A percentile compares a stretch with the other conserved stretches of the same genome.
phyloP scores from a whole-genome alignment of 495 filamentous ascomycete species.

The Aspergillus sparsus region DNA sequence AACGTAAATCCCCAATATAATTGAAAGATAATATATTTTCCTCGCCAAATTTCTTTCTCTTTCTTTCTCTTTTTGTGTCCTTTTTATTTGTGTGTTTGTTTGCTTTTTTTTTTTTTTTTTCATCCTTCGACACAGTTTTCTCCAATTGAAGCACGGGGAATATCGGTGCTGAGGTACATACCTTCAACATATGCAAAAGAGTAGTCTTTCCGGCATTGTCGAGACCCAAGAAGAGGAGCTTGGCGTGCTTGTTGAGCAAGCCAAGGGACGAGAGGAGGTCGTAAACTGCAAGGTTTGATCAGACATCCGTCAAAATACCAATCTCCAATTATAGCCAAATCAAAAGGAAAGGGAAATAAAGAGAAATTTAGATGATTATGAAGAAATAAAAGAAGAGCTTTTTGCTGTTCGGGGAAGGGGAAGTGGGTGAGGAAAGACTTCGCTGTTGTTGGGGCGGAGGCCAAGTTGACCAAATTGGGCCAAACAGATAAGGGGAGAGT shows the following conservation, averaged over 20 bases:
- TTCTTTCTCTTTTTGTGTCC: too few relatives aligned
- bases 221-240: constrained; percentile 89
- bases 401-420: not conserved
- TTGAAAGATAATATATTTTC: too few relatives aligned
- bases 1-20: too few relatives aligned
- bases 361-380: not conserved
- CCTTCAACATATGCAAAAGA: constrained; percentile 89
- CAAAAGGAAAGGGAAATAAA: constrained; percentile 1
- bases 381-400: not conserved
- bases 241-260: constrained; percentile 93
- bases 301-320: constrained; percentile 13
- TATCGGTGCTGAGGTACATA: constrained; percentile 40
- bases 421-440: constrained; percentile 8
- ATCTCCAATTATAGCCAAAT: constrained; percentile 16
- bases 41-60: too few relatives aligned
- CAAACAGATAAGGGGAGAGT: constrained; percentile 1
- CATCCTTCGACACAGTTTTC: not conserved
- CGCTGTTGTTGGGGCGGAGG: too few relatives aligned
- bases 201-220: constrained; percentile 99
- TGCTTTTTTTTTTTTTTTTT: not conserved
- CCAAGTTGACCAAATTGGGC: constrained; percentile 6
- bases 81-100: too few relatives aligned
- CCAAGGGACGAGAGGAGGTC: constrained; percentile 89
- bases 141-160: not conserved
- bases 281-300: constrained; percentile 64